Evolutionary conservation across 495 filamentous ascomycete species (phyloP).

Genomic region (Margaritispora aquatica): DNA sequence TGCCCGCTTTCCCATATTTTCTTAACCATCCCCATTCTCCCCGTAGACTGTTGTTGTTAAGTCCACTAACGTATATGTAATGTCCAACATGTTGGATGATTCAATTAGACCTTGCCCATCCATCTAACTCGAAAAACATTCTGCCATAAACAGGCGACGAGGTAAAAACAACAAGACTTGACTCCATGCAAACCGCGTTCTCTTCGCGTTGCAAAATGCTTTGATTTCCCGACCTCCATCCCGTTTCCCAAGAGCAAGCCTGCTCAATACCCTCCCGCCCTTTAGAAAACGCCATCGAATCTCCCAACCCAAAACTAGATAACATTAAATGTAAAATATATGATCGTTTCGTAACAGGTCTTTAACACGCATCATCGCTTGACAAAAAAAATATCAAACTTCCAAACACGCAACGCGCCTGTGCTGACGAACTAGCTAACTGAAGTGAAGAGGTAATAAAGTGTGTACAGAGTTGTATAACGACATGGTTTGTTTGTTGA

Average conservation of each 20-base stretch:
- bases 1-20: not conserved
- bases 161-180: not conserved
- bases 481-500: conserved; percentile 1
- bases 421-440: conserved; percentile 1
- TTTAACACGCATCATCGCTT: not conserved
- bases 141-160: too few species aligned
- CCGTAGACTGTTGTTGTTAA: not conserved
- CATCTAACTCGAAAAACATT: too few species aligned
- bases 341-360: not conserved
- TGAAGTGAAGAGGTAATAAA: conserved; percentile 3
- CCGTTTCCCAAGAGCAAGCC: conserved; percentile 12
- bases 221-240: conserved; percentile 1
- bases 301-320: not conserved
- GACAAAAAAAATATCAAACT: not conserved
- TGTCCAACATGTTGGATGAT: not conserved
- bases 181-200: conserved; percentile 15
- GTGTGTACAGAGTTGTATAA: conserved; percentile 2
- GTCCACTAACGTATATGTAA: not conserved
- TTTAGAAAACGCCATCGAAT: not conserved
- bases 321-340: not conserved
- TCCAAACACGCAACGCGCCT: conserved; percentile 4
- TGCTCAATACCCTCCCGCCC: not conserved
- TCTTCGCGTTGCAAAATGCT: conserved; percentile 14
- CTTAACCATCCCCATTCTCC: not conserved
- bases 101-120: not conserved